A percentile compares a stretch with the other conserved stretches of the same genome.
Conservation (phyloP, 768 basidiomycete species). For the Lactarius hatsudake region DNA sequence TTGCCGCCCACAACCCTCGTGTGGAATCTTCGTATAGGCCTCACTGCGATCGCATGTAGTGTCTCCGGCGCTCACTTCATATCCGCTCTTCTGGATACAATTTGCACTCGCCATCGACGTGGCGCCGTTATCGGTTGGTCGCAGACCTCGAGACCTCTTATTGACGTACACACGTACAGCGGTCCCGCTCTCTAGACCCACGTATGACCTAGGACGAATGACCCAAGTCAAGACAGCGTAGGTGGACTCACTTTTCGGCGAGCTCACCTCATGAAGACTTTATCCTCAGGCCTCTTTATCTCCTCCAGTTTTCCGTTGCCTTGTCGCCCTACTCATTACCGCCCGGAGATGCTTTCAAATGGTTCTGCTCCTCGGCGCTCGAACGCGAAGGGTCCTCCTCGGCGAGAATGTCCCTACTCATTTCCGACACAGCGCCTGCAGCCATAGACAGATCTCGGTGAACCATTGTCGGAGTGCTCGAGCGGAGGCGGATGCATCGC, state of each 20-base stretch:
- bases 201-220: background rate
- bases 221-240: background rate
- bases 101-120: background rate
- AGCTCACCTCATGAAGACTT: background rate
- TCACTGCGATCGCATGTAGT: conserved; percentile 14
- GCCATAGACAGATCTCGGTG: background rate
- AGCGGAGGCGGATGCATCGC: conserved; percentile 4
- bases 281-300: background rate
- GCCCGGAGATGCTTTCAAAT: background rate
- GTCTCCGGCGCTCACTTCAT: conserved; percentile 5
- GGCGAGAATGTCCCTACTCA: background rate
- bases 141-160: background rate
- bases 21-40: background rate
- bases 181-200: background rate
- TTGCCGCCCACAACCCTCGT: conserved; percentile 5
- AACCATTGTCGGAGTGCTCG: conserved; percentile 4
- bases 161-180: background rate
- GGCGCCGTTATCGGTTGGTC: conserved; percentile 1
- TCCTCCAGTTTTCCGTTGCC: background rate
- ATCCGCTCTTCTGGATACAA: conserved; percentile 10
- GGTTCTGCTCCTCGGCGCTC: background rate
- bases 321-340: background rate
- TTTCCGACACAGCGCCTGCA: conserved; percentile 1
- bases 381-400: background rate
- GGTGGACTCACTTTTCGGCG: background rate